phyloP scores from a whole-genome alignment of 176 grass and related monocot species.

The Bolboschoenus planiculmis region DNA sequence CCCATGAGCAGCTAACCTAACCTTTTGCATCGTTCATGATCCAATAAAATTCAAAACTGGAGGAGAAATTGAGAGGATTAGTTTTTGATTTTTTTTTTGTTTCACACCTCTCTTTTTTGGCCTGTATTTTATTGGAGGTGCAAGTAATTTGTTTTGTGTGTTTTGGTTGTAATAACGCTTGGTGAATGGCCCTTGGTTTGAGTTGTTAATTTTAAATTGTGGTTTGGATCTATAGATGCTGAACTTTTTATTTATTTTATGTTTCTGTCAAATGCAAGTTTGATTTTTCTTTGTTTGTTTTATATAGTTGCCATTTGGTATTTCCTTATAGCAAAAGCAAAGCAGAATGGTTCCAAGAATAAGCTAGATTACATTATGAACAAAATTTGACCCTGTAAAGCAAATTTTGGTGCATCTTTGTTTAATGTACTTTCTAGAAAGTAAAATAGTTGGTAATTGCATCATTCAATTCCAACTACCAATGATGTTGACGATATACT shows the following conservation, averaged over 20 bases:
- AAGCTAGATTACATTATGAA: not conserved
- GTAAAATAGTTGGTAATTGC: not conserved
- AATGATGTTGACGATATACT: not conserved
- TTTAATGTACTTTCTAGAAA: not conserved
- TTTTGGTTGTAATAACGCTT: not conserved
- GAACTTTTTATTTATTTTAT: not conserved
- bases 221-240: not conserved
- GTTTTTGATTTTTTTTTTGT: not conserved
- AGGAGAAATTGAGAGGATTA: conserved; percentile 5
- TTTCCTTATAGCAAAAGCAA: not conserved
- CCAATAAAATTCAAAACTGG: not conserved
- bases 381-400: not conserved
- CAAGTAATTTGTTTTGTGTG: not conserved
- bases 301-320: not conserved
- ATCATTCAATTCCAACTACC: not conserved
- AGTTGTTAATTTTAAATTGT: not conserved
- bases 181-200: not conserved
- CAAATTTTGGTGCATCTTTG: not conserved
- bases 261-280: not conserved
- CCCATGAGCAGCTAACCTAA: not conserved
- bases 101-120: not conserved
- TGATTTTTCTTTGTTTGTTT: not conserved
- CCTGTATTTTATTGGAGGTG: not conserved
- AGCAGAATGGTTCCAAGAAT: not conserved
- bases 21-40: not conserved